Percentiles rank a stretch among this genome's conserved stretches.
Conservation (phyloP, 148 eudicot species). For the Rhododendron vialii region DNA sequence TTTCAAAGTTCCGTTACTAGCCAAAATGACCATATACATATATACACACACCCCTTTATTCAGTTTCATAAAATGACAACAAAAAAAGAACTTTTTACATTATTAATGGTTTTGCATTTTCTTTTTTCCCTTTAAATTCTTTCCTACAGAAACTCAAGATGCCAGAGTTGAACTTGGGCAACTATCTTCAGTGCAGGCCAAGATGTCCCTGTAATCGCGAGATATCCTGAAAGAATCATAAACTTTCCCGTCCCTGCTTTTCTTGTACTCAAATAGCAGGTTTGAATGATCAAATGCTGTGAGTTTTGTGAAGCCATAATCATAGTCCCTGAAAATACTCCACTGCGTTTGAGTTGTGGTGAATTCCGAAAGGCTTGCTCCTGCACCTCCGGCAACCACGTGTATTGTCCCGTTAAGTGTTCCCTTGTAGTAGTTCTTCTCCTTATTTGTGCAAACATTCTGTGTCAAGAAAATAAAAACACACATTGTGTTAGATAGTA, state of each 20-base stretch:
- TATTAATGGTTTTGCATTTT: not conserved
- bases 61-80: not conserved
- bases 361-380: slow-evolving; percentile 63
- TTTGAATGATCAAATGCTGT: slow-evolving; percentile 77
- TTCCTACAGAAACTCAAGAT: slow-evolving; percentile 20
- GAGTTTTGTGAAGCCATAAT: slow-evolving; percentile 79
- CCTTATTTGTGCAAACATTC: slow-evolving; percentile 68
- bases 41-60: not conserved
- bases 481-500: not conserved
- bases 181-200: slow-evolving; percentile 75
- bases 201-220: slow-evolving; percentile 72
- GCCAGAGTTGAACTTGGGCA: slow-evolving; percentile 63
- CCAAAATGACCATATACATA: not conserved
- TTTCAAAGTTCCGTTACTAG: not conserved
- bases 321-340: slow-evolving; percentile 73
- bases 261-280: slow-evolving; percentile 79
- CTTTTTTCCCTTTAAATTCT: not conserved
- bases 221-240: slow-evolving; percentile 74
- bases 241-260: slow-evolving; percentile 75
- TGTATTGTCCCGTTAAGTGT: slow-evolving; percentile 74
- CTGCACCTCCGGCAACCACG: slow-evolving; percentile 84
- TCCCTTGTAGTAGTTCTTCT: slow-evolving; percentile 56
- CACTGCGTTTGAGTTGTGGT: slow-evolving; percentile 45
- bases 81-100: not conserved
- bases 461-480: slow-evolving; percentile 15